A percentile compares a stretch with the other conserved stretches of the same genome.
phyloP scores from a whole-genome alignment of 768 basidiomycete species.

The Boletus reticulatus region DNA sequence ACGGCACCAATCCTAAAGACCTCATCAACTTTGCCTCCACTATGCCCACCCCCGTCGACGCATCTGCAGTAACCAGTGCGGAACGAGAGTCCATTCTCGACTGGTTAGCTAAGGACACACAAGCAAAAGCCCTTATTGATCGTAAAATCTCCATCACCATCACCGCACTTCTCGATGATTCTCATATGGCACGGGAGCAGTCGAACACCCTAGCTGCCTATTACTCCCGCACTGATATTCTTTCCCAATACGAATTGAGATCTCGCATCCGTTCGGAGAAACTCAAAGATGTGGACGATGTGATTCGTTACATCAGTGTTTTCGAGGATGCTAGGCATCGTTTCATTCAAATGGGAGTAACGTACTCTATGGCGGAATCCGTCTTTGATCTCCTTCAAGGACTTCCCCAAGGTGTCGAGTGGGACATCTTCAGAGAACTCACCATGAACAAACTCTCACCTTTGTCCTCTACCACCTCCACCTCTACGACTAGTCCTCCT shows the following conservation, averaged over 20 bases:
- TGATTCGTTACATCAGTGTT: neutral
- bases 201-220: neutral
- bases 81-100: neutral
- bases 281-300: neutral
- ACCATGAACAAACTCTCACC: neutral
- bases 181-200: neutral
- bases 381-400: neutral
- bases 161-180: accelerated
- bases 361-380: neutral
- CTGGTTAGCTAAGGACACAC: neutral
- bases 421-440: neutral
- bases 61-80: too few species aligned
- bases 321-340: neutral
- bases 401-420: neutral
- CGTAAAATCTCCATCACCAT: neutral
- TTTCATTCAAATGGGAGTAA: neutral
- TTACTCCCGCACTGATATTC: accelerated
- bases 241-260: neutral
- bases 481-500: too few species aligned
- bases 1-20: too few species aligned
- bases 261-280: neutral
- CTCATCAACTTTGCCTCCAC: too few species aligned
- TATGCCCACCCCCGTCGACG: too few species aligned
- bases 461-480: too few species aligned
- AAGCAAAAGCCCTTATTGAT: conserved; percentile 3